phyloP scores from a whole-genome alignment of 2,329 filamentous ascomycete genomes.

The Monosporascus sp. region DNA sequence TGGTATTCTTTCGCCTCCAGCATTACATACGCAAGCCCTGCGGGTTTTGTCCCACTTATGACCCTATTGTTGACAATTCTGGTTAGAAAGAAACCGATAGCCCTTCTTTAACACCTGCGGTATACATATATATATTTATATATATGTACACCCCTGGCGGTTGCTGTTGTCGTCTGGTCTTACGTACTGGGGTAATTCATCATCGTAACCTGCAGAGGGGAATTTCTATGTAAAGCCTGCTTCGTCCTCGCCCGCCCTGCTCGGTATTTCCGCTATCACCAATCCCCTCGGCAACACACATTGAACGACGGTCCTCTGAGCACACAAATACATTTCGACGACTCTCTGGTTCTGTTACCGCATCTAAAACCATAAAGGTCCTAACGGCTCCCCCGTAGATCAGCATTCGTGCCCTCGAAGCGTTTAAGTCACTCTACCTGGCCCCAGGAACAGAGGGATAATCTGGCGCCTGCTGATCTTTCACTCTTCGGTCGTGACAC shows the following conservation, averaged over 20 bases:
- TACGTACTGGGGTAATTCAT: slow-evolving; percentile 19
- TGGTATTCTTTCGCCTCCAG: not conserved
- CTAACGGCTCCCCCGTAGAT: slow-evolving; percentile 2
- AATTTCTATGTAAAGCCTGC: slow-evolving; percentile 23
- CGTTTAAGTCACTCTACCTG: slow-evolving; percentile 18
- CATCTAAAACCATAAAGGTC: not conserved
- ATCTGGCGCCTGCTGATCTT: slow-evolving; percentile 30
- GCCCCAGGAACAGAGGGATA: slow-evolving; percentile 20
- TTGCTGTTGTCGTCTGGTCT: not conserved
- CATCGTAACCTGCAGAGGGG: slow-evolving; percentile 18
- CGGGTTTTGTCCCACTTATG: slow-evolving; percentile 13
- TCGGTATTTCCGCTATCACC: slow-evolving; percentile 5
- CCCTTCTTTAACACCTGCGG: slow-evolving; percentile 12
- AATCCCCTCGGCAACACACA: slow-evolving; percentile 6
- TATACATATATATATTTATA: not conserved
- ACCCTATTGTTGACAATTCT: slow-evolving; percentile 17
- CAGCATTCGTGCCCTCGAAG: slow-evolving; percentile 10
- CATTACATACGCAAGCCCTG: not conserved
- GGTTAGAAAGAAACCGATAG: slow-evolving; percentile 23
- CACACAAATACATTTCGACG: slow-evolving; percentile 1
- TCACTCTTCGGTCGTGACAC: slow-evolving; percentile 31
- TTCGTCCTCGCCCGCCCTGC: slow-evolving; percentile 11
- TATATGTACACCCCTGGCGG: not conserved
- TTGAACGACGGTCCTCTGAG: not conserved
- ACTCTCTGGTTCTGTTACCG: not conserved